Evolutionary conservation across 2,329 filamentous ascomycete genomes (phyloP).

Genomic region (Bipolaris sorokiniana): DNA sequence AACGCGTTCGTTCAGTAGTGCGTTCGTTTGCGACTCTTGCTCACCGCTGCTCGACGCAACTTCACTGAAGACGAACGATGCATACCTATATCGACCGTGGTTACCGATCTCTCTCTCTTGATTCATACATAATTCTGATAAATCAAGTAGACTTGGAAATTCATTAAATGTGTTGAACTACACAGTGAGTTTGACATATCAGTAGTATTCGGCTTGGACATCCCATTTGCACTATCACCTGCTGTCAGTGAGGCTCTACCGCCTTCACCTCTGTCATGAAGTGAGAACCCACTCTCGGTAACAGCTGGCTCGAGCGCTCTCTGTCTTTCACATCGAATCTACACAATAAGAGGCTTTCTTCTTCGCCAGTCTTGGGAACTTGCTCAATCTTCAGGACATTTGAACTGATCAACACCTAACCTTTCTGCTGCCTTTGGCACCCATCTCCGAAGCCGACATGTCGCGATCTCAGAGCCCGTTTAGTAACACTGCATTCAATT

Average conservation of each 20-base stretch:
- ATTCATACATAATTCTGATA: neutral
- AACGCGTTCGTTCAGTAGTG: neutral
- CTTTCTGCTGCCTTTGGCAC: neutral
- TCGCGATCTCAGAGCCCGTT: constrained; percentile 7
- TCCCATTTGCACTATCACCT: neutral
- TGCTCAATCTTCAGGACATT: neutral
- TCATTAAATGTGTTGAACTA: neutral
- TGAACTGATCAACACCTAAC: neutral
- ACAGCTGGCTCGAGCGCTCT: neutral
- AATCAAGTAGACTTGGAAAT: neutral
- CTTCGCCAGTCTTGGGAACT: neutral
- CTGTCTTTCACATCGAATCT: neutral
- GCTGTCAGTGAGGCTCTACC: neutral
- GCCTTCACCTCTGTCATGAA: constrained; percentile 11
- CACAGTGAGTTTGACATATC: neutral
- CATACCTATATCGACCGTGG: neutral
- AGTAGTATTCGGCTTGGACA: constrained; percentile 9
- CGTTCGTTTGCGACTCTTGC: constrained; percentile 8
- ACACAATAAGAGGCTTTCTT: neutral
- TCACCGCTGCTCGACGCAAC: neutral
- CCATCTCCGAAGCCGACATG: constrained; percentile 16
- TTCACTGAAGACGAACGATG: neutral
- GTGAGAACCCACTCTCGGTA: constrained; percentile 6
- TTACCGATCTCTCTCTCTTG: neutral
- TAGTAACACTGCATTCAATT: constrained; percentile 35